Evolutionary conservation across 306 rosid species (phyloP).

Genomic region (Quercus robur): DNA sequence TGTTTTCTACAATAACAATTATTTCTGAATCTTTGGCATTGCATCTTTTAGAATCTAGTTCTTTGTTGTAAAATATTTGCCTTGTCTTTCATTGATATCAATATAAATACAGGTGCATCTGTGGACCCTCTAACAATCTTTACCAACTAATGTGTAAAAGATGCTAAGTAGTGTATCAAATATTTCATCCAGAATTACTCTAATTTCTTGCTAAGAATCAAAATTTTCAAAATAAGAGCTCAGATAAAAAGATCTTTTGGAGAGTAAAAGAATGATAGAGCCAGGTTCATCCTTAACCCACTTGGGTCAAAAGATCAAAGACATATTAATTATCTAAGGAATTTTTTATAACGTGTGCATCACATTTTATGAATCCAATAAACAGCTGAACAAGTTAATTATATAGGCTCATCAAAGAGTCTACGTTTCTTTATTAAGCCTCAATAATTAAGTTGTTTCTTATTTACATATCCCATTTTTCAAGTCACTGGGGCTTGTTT

Average conservation of each 20-base stretch:
- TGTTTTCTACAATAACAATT: not conserved
- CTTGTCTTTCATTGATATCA: not conserved
- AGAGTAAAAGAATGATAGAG: too few relatives aligned
- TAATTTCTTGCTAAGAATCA: too few relatives aligned
- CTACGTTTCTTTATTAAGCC: not conserved
- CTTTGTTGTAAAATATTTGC: not conserved
- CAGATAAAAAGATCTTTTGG: too few relatives aligned
- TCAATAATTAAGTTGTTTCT: not conserved
- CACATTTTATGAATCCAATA: not conserved
- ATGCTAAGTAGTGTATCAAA: too few relatives aligned
- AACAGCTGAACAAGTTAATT: not conserved
- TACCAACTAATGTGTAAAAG: not conserved
- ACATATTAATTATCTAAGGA: not conserved
- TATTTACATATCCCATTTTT: not conserved
- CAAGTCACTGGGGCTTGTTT: constrained; percentile 79
- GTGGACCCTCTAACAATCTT: not conserved
- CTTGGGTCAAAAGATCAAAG: not conserved
- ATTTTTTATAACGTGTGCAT: not conserved
- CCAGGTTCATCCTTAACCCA: too few relatives aligned
- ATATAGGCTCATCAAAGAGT: too few relatives aligned
- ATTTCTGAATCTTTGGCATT: not conserved
- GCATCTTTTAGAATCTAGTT: not conserved
- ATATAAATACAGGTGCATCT: not conserved
- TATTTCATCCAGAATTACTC: too few relatives aligned
- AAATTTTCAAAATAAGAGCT: too few relatives aligned